Base-by-base conservation (phyloP, 352 stramenopile species). In the Globisporangium lucens region DNA sequence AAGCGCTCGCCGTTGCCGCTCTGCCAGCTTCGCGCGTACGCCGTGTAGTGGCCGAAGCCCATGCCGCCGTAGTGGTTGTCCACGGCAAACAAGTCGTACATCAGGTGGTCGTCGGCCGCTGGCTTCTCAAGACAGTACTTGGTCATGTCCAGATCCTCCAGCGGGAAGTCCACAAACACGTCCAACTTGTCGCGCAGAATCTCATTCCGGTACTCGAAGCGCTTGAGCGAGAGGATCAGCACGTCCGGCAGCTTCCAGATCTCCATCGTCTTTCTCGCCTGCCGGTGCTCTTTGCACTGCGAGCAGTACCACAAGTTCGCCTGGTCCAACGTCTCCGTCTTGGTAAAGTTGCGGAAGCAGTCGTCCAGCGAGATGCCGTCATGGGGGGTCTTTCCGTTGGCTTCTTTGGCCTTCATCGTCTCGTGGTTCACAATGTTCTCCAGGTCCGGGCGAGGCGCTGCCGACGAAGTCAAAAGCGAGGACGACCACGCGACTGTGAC, bases 21-120 rank as follows among this genome's bases (percentile, higher is more conserved):
- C 22, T 84, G 75, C 81, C 83, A 91, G 66, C 79, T 91, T 61
- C 82, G 84, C 46, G 82, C 89, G 66, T 89, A 95, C 30, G 91
- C 89, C 15, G 91, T 97, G 73, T 97, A 97, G 73, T 97, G 91
- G 17, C 91, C 91, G 62, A 93, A 97, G 38, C 85, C 90, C 82
- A 95, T 95, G 59, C 80, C 82, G 47, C 91, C 91, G 56, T 94
- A 96, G 76, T 97, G 91, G 66, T 97, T 97, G 67, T 85, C 91
- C 57, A 97, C 90, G 13, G 83, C 91, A 56, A 95, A 97, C 12
- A 97, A 70, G 71, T 97, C 88, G 73, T 97, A 97, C 36, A 70
- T 69, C 6, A 91, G 53, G 51, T 81, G 67, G 35, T 81, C 72
- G 43, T 78, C 70, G 33, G 78, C 69, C 27, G 59, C 58, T 7